Evolutionary conservation across 495 filamentous ascomycete genomes (phyloP), one percentile per base, ranked within the genome.

Genomic region (Jackrogersella minutella): DNA sequence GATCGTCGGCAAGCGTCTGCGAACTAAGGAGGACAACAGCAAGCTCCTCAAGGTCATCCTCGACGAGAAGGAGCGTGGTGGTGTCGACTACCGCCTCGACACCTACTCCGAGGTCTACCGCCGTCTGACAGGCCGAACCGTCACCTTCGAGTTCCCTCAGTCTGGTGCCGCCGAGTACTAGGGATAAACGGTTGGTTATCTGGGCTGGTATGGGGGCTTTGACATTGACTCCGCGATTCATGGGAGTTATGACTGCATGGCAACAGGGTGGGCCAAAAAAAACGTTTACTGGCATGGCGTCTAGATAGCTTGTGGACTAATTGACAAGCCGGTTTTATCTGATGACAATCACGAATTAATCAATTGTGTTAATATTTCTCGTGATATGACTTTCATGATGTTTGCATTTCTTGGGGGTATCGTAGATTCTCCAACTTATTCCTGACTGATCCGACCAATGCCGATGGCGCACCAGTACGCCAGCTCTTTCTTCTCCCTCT

Each of bases 51-150:
- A 99, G 90, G 90, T 99, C 73, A 88, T 98, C 74, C 86, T 99
- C 57, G 95, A 99, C 80, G 95, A 97, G 89, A 98, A 98, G 93
- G 95, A 99, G 92, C 90, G 92, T 74, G 93, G 94, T 73, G 92
- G 91, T 78, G 93, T 98, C 70, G 95, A 98, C 87, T 96, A 97
- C 87, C 88, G 95, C 79, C 90, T 99, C 70, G 95, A 99, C 81
- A 97, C 95, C 73, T 99, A 97, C 85, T 93, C 91, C 58, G 95
- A 97, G 88, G 95, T 99, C 75, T 99, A 99, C 88, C 90, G 90
- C 78, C 88, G 91, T 62, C 83, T 99, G 77, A 99, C 95, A 43
- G 95, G 95, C 82, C 93, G 94, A 80, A 84, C 85, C 72, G 95
- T 99, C 68, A 84, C 86, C 76, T 99, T 99, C 80, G 95, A 99